Evolutionary conservation across 257 asterid genomes (phyloP).

Genomic region (Lithospermum erythrorhizon): DNA sequence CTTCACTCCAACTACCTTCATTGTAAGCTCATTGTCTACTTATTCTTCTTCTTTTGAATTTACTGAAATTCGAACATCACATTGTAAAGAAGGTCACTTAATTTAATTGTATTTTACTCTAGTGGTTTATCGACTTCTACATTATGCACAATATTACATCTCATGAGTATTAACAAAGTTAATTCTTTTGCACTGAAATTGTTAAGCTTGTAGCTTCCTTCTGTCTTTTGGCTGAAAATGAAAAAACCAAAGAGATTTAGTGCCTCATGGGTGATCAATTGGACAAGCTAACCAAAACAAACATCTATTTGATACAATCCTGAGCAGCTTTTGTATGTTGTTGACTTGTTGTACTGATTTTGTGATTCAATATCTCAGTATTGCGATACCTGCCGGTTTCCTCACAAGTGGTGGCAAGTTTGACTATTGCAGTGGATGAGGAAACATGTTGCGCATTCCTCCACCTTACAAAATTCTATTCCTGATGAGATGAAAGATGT

Average conservation of each 20-base stretch:
- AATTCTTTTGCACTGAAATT: neutral
- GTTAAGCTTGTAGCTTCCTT: conserved; percentile 18
- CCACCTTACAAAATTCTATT: conserved; percentile 60
- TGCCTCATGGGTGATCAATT: conserved; percentile 26
- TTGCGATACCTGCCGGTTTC: too few species aligned
- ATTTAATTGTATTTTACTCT: too few species aligned
- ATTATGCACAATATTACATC: too few species aligned
- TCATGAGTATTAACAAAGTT: too few species aligned
- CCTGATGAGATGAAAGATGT: conserved; percentile 18
- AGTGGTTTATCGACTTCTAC: too few species aligned
- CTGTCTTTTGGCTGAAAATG: conserved; percentile 21
- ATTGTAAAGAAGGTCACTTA: too few species aligned
- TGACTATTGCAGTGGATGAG: too few species aligned
- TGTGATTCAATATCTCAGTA: conserved; percentile 19
- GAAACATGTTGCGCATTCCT: conserved; percentile 58
- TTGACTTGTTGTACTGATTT: neutral
- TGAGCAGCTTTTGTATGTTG: neutral
- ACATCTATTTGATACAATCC: neutral
- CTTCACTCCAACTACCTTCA: conserved; percentile 24
- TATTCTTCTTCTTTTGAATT: too few species aligned
- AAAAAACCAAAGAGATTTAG: conserved; percentile 24
- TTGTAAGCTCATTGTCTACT: conserved; percentile 14
- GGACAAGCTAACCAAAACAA: conserved; percentile 15
- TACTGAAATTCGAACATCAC: too few species aligned
- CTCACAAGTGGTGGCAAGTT: too few species aligned